Evolutionary conservation across 345 rosid genomes (phyloP), one percentile per base, ranked within the genome.

Genomic region (Eucalyptus guilfoylei): DNA sequence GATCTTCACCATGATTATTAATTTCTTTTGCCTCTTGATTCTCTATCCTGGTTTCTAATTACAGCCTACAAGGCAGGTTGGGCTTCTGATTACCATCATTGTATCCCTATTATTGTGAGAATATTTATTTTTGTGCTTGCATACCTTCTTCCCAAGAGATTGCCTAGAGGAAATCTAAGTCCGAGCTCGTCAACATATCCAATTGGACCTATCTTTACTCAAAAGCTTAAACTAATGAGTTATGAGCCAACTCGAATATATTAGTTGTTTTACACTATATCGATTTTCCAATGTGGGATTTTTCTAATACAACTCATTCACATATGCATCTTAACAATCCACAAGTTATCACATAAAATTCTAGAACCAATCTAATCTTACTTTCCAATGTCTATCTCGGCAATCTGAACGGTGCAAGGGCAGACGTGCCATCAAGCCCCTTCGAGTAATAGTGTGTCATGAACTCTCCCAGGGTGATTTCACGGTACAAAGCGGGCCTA

Each of bases 401-500:
- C 86, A 80, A 49, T 54, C 28, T 88, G 69, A 88, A 88, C 42
- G 81, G 32, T 26, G 89, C 11, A 14, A 80, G 89, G 5, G 89
- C 34, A 2, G 86, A 50, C 2, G 21, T 45, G 42, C 86, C 86
- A 14, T 88, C 86, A 8, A 88, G 90, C 9, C 86, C 89, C 49
- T 62, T 89, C 28, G 91, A 76, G 86, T 44, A 76, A 86, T 76
- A 89, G 17, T 87, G 86, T 2, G 87, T 16, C 21, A 88, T 52
- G 87, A 62, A 92, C 30, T 91, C 92, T 34, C 67, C 30, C 3
- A 90, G 49, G 1, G 85, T 40, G 24, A 89, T 67, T 15, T 94
- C 89, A 69, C 87, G 83, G 34, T 90, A 92, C 19, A 81, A 16
- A 13, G 92, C 89, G 7, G 94, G 92, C 80, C 91, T 91, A 14